These are phyloP conservation scores for Eragrostis tef DNA, from an alignment of 202 grass and related monocot genomes.

Conservation along the genomic window DNA sequence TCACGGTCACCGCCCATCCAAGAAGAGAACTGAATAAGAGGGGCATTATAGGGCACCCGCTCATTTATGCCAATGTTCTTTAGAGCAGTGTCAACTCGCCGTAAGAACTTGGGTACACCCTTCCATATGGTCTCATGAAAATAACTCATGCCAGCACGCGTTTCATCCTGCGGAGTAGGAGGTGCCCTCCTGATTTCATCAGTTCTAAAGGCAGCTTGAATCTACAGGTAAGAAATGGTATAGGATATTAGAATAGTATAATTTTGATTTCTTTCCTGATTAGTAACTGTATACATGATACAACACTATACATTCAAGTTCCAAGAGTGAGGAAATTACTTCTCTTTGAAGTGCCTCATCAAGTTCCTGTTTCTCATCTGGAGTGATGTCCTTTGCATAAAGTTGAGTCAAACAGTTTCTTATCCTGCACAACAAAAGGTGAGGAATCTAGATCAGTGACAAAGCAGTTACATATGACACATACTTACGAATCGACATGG, in stretches of 20 bases:
- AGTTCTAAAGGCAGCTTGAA: constrained; percentile 96
- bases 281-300: not conserved
- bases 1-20: constrained; percentile 99
- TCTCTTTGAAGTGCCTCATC: constrained; percentile 94
- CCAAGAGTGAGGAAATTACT: constrained; percentile 49
- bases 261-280: constrained; percentile 18
- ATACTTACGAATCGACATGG: not conserved
- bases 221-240: constrained; percentile 54
- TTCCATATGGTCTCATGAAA: constrained; percentile 99
- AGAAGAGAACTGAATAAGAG: constrained; percentile 93
- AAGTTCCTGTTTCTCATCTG: constrained; percentile 96
- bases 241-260: constrained; percentile 1
- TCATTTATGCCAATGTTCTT: constrained; percentile 93
- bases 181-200: constrained; percentile 87
- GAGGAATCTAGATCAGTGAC: not conserved
- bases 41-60: constrained; percentile 84
- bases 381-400: constrained; percentile 87
- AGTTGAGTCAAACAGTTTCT: constrained; percentile 72
- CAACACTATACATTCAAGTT: constrained; percentile 13
- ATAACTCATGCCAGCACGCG: constrained; percentile 93
- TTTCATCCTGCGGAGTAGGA: constrained; percentile 95
- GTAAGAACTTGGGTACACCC: constrained; percentile 90
- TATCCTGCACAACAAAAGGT: constrained; percentile 69
- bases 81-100: constrained; percentile 87
- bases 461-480: not conserved